phyloP scores from a whole-genome alignment of 129 eudicot species.

The Scalesia atractyloides region DNA sequence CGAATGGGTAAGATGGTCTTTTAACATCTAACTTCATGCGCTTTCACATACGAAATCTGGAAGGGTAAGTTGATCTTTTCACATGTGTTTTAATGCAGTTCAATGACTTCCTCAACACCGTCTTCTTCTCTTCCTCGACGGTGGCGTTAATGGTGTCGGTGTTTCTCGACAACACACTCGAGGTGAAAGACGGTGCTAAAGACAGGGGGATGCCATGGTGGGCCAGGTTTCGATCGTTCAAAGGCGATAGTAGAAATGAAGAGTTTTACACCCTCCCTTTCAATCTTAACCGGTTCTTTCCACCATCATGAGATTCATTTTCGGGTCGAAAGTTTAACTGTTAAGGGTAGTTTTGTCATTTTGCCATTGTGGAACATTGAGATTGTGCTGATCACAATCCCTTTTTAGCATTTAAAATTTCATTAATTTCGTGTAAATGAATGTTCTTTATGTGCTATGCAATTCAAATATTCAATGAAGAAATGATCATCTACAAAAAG shows the following conservation, averaged over 20 bases:
- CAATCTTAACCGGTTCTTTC: constrained; percentile 97
- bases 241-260: constrained; percentile 95
- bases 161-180: constrained; percentile 96
- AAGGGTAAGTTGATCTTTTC: constrained; percentile 11
- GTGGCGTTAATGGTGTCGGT: constrained; percentile 84
- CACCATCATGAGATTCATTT: constrained; percentile 68
- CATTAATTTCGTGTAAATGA: constrained; percentile 43
- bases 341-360: constrained; percentile 34
- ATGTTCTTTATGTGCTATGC: constrained; percentile 16
- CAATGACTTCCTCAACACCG: constrained; percentile 91
- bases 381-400: constrained; percentile 47
- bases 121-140: constrained; percentile 85
- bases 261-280: constrained; percentile 99
- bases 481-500: neutral
- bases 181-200: constrained; percentile 82
- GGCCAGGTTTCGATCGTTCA: constrained; percentile 90
- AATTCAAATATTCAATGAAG: constrained; percentile 10
- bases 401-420: constrained; percentile 49
- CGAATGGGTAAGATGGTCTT: constrained; percentile 75
- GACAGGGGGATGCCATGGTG: constrained; percentile 99
- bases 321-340: neutral
- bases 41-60: neutral
- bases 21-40: neutral
- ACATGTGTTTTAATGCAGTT: constrained; percentile 54
- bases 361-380: constrained; percentile 25